A percentile compares a stretch with the other conserved stretches of the same genome.
Conservation (phyloP, 257 asterid genomes). For the Cruciata laevipes region DNA sequence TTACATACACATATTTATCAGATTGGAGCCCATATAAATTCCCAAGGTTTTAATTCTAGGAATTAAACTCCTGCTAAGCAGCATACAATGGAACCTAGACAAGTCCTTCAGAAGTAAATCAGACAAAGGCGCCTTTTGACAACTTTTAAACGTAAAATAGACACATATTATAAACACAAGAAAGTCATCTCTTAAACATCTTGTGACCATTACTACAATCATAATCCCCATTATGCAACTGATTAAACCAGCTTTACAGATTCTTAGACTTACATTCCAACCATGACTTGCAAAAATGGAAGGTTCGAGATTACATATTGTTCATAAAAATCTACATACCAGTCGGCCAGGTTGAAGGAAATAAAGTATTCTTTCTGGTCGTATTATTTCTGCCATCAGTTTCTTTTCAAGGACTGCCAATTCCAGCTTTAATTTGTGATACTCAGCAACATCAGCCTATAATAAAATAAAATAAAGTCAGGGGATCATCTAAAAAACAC, state of each 20-base stretch:
- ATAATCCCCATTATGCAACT: background rate
- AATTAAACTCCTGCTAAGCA: no score
- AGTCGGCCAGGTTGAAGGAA: constrained; percentile 91
- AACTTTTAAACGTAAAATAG: background rate
- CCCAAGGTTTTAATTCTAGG: no score
- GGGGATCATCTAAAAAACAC: constrained; percentile 9
- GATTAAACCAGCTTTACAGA: background rate
- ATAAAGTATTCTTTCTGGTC: constrained; percentile 81
- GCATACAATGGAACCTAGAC: no score
- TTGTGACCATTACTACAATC: background rate
- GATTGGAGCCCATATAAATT: no score
- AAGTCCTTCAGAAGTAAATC: no score
- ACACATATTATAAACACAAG: background rate
- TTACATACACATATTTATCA: no score
- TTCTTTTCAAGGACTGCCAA: constrained; percentile 71
- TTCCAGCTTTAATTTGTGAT: constrained; percentile 77
- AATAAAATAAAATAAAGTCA: constrained; percentile 16
- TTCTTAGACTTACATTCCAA: background rate
- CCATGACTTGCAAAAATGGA: background rate
- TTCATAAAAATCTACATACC: constrained; percentile 37
- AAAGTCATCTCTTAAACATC: background rate
- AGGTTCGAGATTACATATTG: background rate
- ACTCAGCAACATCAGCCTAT: constrained; percentile 86
- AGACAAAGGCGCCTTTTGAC: no score
- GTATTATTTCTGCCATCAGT: constrained; percentile 81